Conservation (phyloP, 768 basidiomycete genomes). For the Boletus pseudo-olivaceus region DNA sequence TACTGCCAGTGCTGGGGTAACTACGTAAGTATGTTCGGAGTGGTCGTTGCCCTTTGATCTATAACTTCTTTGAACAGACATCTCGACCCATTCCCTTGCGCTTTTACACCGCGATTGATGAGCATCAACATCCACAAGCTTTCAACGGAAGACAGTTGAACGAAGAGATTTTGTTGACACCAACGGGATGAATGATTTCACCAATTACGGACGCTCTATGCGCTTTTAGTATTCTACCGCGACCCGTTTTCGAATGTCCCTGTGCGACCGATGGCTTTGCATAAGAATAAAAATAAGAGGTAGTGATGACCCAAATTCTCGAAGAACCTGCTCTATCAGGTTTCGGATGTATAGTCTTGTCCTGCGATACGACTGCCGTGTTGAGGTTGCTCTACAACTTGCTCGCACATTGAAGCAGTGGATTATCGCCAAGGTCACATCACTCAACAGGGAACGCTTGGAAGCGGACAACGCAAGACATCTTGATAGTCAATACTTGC, state of each 20-base stretch:
- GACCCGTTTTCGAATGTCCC: neutral
- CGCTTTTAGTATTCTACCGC: neutral
- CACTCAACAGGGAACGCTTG: neutral
- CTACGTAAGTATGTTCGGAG: slow-evolving; percentile 1
- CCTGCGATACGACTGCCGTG: slow-evolving; percentile 15
- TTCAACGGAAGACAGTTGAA: neutral
- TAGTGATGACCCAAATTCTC: slow-evolving; percentile 7
- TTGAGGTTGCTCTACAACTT: slow-evolving; percentile 3
- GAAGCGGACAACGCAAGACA: slow-evolving; percentile 13
- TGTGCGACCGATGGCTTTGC: neutral
- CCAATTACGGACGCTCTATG: neutral
- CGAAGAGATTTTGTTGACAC: neutral
- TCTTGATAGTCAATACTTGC: slow-evolving; percentile 18
- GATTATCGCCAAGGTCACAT: too few species aligned
- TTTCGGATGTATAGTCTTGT: slow-evolving; percentile 13
- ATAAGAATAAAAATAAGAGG: neutral
- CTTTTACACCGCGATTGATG: slow-evolving; percentile 1
- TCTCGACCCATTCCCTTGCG: slow-evolving; percentile 13
- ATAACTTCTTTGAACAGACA: slow-evolving; percentile 2
- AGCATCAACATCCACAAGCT: slow-evolving; percentile 3
- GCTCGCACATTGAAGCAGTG: neutral
- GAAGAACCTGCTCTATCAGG: slow-evolving; percentile 15
- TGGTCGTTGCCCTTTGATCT: neutral
- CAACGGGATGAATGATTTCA: neutral
- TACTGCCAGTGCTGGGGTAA: slow-evolving; percentile 13